phyloP scores from a whole-genome alignment of 176 grass and related monocot species.

The Carex pumila region DNA sequence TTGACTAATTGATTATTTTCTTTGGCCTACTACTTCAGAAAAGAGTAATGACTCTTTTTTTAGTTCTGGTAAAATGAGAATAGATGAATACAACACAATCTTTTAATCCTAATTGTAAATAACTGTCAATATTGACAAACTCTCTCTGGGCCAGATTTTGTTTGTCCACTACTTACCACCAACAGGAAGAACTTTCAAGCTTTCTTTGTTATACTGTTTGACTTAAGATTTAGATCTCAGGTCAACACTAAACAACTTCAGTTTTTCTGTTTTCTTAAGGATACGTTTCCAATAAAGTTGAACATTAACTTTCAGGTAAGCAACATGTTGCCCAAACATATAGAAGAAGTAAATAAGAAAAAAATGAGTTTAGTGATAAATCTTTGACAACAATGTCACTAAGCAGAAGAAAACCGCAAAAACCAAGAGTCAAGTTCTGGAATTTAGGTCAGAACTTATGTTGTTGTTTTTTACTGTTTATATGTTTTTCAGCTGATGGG shows the following conservation, averaged over 20 bases:
- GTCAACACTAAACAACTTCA: not conserved
- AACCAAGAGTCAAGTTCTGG: not conserved
- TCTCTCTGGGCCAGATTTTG: not conserved
- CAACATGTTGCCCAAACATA: not conserved
- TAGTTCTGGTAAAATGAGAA: not conserved
- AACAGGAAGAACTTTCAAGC: not conserved
- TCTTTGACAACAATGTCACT: not conserved
- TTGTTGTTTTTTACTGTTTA: conserved; percentile 10
- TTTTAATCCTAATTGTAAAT: not conserved
- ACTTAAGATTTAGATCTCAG: conserved; percentile 7
- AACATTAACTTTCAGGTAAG: not conserved
- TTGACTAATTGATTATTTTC: not conserved
- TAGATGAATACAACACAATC: not conserved
- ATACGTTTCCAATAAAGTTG: not conserved
- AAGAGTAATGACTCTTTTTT: not conserved
- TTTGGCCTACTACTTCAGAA: not conserved
- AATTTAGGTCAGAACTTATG: conserved; percentile 15
- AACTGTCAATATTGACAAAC: not conserved
- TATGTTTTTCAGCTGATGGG: conserved; percentile 50
- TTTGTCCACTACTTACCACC: not conserved
- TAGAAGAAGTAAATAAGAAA: not conserved
- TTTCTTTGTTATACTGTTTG: not conserved
- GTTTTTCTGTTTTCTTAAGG: not conserved
- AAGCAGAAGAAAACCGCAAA: not conserved
- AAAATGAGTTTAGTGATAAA: not conserved